phyloP scores from a whole-genome alignment of 169 alveolate species.

The Plasmodium knowlesi region DNA sequence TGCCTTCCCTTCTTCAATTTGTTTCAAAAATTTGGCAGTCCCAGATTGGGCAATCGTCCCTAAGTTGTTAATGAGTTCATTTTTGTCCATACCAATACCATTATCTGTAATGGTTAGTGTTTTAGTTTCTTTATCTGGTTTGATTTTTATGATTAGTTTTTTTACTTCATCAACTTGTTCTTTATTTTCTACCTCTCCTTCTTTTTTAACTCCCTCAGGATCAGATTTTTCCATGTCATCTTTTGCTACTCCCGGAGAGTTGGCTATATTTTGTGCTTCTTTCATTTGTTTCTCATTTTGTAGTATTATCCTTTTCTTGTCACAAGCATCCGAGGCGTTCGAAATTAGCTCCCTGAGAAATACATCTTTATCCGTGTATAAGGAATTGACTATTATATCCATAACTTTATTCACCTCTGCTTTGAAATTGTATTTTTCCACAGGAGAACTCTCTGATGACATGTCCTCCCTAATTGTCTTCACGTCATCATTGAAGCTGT shows the following conservation, averaged over 20 bases:
- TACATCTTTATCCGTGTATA: conserved; percentile 98
- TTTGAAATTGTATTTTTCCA: conserved; percentile 93
- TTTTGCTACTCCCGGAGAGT: conserved; percentile 95
- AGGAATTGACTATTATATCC: conserved; percentile 99
- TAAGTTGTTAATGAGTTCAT: conserved; percentile 97
- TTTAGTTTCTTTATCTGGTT: conserved; percentile 94
- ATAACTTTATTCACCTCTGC: conserved; percentile 98
- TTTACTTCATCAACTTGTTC: conserved; percentile 65
- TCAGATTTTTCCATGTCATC: conserved; percentile 94
- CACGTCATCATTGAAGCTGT: conserved; percentile 30
- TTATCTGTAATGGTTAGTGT: conserved; percentile 97
- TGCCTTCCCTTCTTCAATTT: conserved; percentile 91
- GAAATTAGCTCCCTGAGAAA: conserved; percentile 98
- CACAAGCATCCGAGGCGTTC: conserved; percentile 99
- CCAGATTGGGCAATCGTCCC: conserved; percentile 99
- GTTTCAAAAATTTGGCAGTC: conserved; percentile 98
- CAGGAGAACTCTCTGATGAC: conserved; percentile 79
- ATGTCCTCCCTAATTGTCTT: conserved; percentile 34
- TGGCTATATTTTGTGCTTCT: conserved; percentile 93
- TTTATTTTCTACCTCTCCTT: neutral
- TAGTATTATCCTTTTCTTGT: conserved; percentile 95
- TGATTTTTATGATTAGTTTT: conserved; percentile 94
- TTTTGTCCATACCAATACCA: conserved; percentile 99
- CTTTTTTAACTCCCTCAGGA: neutral
- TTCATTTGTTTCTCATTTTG: conserved; percentile 93